Percentiles rank a stretch among this genome's conserved stretches.
phyloP scores from a whole-genome alignment of 805 yeast species.

The Nakazawaea populi region DNA sequence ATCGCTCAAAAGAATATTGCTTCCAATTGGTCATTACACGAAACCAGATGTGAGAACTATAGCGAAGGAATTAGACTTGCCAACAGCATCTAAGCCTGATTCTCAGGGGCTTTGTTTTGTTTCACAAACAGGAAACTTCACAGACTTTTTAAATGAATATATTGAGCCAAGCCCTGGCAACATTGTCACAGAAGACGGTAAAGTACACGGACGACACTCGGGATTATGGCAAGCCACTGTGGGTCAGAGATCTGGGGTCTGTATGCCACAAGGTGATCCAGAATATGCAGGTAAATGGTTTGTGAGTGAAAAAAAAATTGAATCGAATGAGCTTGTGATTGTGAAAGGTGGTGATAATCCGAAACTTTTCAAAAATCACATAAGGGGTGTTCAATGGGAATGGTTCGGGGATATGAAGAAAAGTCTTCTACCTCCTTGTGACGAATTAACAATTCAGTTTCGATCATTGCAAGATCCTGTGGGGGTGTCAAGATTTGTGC shows the following conservation, averaged over 20 bases:
- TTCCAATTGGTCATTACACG: slow-evolving; percentile 76
- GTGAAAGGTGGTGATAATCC: slow-evolving; percentile 64
- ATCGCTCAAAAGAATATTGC: slow-evolving; percentile 43
- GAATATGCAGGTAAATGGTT: slow-evolving; percentile 77
- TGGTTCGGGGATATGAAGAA: slow-evolving; percentile 35
- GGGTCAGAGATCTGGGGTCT: slow-evolving; percentile 76
- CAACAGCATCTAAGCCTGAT: slow-evolving; percentile 77
- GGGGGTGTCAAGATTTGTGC: slow-evolving; percentile 22
- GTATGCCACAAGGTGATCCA: slow-evolving; percentile 89
- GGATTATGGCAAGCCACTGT: slow-evolving; percentile 96
- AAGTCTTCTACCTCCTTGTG: slow-evolving; percentile 8
- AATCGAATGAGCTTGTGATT: slow-evolving; percentile 69
- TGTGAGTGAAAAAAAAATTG: slow-evolving; percentile 63
- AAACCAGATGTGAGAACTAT: slow-evolving; percentile 71
- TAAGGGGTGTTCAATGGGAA: slow-evolving; percentile 39
- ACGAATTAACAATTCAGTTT: slow-evolving; percentile 48
- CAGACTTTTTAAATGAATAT: slow-evolving; percentile 70
- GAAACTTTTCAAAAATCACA: slow-evolving; percentile 39
- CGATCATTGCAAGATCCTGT: slow-evolving; percentile 68
- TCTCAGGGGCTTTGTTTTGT: slow-evolving; percentile 96
- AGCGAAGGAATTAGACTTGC: slow-evolving; percentile 49
- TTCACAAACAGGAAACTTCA: slow-evolving; percentile 51
- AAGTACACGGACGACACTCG: slow-evolving; percentile 70
- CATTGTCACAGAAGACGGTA: slow-evolving; percentile 70
- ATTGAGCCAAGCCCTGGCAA: slow-evolving; percentile 71